A percentile compares a stretch with the other conserved stretches of the same genome.
Conservation (phyloP, 1,139 yeast species). For the Kodamaea derodonti region DNA sequence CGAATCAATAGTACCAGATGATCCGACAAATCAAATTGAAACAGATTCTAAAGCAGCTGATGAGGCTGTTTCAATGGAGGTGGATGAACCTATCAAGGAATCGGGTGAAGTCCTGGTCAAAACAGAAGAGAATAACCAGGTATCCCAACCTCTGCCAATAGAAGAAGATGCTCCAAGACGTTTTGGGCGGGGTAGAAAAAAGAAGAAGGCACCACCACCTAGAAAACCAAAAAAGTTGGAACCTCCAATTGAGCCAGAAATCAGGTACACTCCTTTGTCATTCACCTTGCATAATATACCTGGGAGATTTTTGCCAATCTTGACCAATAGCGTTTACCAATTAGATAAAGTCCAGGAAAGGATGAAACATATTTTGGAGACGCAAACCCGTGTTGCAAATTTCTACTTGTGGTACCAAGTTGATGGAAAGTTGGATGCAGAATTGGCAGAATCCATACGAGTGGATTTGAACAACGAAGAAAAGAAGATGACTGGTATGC, state of each 20-base stretch:
- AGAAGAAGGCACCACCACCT: slow-evolving; percentile 22
- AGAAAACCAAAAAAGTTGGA: slow-evolving; percentile 20
- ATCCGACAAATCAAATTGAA: background rate
- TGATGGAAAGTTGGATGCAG: slow-evolving; percentile 73
- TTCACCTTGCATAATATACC: slow-evolving; percentile 64
- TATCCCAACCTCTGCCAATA: slow-evolving; percentile 5
- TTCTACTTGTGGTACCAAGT: slow-evolving; percentile 81
- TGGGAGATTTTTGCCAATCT: slow-evolving; percentile 60
- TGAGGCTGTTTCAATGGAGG: slow-evolving; percentile 4
- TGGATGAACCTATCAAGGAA: slow-evolving; percentile 12
- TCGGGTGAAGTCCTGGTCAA: too few species aligned
- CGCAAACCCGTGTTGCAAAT: slow-evolving; percentile 59
- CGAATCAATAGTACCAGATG: background rate
- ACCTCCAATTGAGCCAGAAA: slow-evolving; percentile 38
- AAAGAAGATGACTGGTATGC: slow-evolving; percentile 37
- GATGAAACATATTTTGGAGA: slow-evolving; percentile 59
- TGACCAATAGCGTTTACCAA: slow-evolving; percentile 63
- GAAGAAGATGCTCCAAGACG: slow-evolving; percentile 1
- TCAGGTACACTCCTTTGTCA: slow-evolving; percentile 58
- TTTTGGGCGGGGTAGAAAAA: slow-evolving; percentile 11
- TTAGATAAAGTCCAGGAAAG: slow-evolving; percentile 50
- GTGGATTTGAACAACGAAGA: slow-evolving; percentile 37
- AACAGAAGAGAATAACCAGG: too few species aligned
- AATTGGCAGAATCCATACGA: slow-evolving; percentile 47
- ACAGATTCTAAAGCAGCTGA: background rate